Conservation (phyloP, 306 rosid species). For the Prinsepia uniflora region DNA sequence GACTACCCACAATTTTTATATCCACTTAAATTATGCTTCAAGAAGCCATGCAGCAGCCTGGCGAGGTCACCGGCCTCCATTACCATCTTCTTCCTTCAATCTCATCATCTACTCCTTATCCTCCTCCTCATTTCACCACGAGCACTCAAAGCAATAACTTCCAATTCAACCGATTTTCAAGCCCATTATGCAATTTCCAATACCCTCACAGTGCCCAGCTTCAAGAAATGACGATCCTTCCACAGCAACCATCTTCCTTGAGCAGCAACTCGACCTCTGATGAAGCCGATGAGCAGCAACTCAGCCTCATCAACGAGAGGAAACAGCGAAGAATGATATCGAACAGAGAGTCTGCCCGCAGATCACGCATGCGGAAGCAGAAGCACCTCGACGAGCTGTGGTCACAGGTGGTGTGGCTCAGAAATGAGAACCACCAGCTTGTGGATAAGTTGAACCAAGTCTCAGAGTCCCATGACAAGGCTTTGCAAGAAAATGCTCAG, state of each 20-base stretch:
- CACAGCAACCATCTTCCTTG: constrained; percentile 46
- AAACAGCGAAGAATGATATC: constrained; percentile 91
- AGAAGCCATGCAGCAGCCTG: constrained; percentile 61
- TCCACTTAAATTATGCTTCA: background rate
- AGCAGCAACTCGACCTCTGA: constrained; percentile 87
- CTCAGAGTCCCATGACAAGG: constrained; percentile 58
- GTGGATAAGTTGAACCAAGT: constrained; percentile 62
- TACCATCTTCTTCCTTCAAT: constrained; percentile 47
- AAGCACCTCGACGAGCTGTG: constrained; percentile 90
- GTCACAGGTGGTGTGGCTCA: constrained; percentile 89
- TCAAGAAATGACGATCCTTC: constrained; percentile 40
- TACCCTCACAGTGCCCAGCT: constrained; percentile 29
- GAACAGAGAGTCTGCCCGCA: constrained; percentile 85
- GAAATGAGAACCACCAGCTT: constrained; percentile 77
- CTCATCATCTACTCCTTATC: constrained; percentile 34
- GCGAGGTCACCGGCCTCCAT: constrained; percentile 46
- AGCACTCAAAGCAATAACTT: constrained; percentile 25
- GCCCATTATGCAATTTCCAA: constrained; percentile 42
- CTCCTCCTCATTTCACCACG: constrained; percentile 32
- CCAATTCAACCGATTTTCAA: constrained; percentile 31
- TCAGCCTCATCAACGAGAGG: constrained; percentile 65
- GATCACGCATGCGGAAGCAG: constrained; percentile 92
- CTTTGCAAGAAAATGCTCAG: constrained; percentile 60
- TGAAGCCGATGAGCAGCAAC: constrained; percentile 77
- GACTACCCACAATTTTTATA: constrained; percentile 4